Percentiles rank a stretch among this genome's conserved stretches.
phyloP scores from a whole-genome alignment of 345 rosid species.

The Pelargonium nanum region DNA sequence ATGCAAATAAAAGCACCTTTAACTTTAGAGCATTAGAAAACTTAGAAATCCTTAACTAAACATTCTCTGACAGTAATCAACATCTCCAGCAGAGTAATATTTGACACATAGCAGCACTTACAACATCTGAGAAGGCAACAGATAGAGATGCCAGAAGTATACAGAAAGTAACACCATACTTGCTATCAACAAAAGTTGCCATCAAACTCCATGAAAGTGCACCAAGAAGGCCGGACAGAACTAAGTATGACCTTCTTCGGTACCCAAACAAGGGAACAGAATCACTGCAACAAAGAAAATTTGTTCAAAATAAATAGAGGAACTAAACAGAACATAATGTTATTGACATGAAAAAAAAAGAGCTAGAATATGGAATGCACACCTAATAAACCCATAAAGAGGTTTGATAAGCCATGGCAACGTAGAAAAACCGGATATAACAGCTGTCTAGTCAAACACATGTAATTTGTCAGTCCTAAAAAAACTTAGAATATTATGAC shows the following conservation, averaged over 20 bases:
- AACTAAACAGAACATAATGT: constrained; percentile 1
- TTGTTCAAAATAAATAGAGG: constrained; percentile 8
- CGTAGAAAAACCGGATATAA: constrained; percentile 80
- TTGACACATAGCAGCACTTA: constrained; percentile 25
- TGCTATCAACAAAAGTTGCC: constrained; percentile 83
- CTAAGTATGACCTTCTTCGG: constrained; percentile 91
- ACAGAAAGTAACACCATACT: constrained; percentile 72
- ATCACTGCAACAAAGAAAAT: constrained; percentile 47
- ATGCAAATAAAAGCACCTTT: background rate
- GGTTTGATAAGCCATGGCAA: constrained; percentile 98
- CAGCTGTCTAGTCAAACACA: constrained; percentile 85
- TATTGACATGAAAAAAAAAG: background rate
- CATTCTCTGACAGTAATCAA: background rate
- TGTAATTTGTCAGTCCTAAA: constrained; percentile 38
- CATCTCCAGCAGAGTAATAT: background rate
- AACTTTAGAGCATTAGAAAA: background rate
- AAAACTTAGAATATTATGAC: background rate
- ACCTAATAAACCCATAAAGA: constrained; percentile 91
- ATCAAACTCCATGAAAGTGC: constrained; percentile 94
- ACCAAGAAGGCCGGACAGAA: constrained; percentile 92
- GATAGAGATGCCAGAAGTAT: constrained; percentile 89
- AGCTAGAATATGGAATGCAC: constrained; percentile 10
- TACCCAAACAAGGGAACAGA: constrained; percentile 88
- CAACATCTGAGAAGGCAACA: constrained; percentile 96
- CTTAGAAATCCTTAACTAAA: background rate